Evolutionary conservation across 129 eudicot genomes (phyloP).

Genomic region (Chrysanthemum lavandulifolium): DNA sequence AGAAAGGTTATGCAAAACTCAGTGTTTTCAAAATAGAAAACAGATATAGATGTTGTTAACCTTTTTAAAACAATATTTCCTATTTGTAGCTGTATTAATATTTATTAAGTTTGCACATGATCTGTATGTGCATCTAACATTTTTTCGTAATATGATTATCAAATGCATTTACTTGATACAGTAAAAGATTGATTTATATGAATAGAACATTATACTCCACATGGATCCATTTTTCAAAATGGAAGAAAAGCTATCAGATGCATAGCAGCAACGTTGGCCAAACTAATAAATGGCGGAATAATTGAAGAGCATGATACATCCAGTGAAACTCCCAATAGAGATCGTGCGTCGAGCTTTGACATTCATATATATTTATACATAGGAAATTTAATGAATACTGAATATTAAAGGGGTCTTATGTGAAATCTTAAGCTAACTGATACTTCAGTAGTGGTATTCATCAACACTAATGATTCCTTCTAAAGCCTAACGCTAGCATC

Average conservation of each 20-base stretch:
- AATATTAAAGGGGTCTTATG: constrained; percentile 8
- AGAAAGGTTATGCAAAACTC: constrained; percentile 1
- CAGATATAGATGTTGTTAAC: background rate
- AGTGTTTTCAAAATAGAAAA: background rate
- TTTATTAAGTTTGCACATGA: background rate
- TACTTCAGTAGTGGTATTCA: constrained; percentile 4
- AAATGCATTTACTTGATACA: constrained; percentile 9
- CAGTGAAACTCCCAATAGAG: background rate
- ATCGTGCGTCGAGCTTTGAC: constrained; percentile 2
- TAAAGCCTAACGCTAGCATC: constrained; percentile 17
- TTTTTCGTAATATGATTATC: constrained; percentile 8
- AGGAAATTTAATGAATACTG: constrained; percentile 1
- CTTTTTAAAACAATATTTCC: background rate
- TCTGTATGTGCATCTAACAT: background rate
- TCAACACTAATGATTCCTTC: background rate
- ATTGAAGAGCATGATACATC: constrained; percentile 4
- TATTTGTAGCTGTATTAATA: background rate
- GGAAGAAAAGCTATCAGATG: constrained; percentile 13
- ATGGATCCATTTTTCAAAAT: too few species aligned
- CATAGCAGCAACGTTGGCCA: background rate
- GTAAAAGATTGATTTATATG: constrained; percentile 9
- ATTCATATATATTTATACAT: background rate
- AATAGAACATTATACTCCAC: constrained; percentile 5
- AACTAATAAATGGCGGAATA: constrained; percentile 3
- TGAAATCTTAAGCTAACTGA: constrained; percentile 9